phyloP scores from a whole-genome alignment of 2,329 filamentous ascomycete genomes.

The Alternaria viburni region DNA sequence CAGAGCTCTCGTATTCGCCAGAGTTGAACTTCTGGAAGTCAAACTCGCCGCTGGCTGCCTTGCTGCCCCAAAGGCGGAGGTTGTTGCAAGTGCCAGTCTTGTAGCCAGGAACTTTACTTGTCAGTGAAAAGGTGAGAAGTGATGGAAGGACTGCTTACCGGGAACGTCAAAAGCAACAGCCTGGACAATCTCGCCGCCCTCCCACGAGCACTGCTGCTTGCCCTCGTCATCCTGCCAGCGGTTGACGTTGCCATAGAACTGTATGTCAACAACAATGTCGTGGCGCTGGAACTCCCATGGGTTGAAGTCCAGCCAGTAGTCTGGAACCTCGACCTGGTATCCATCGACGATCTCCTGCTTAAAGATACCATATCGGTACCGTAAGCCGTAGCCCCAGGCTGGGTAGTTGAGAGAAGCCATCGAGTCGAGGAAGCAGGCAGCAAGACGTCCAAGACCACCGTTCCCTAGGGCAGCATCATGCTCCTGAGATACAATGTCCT shows the following conservation, averaged over 20 bases:
- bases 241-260: conserved; percentile 89
- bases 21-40: conserved; percentile 99
- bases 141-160: conserved; percentile 27
- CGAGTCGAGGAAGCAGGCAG: conserved; percentile 96
- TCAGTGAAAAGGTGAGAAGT: conserved; percentile 13
- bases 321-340: conserved; percentile 96
- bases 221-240: conserved; percentile 76
- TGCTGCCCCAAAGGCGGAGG: conserved; percentile 95
- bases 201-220: conserved; percentile 78
- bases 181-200: conserved; percentile 89
- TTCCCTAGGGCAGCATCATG: conserved; percentile 97
- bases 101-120: conserved; percentile 80
- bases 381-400: conserved; percentile 95
- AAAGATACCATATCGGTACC: conserved; percentile 95
- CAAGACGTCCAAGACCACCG: conserved; percentile 90
- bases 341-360: conserved; percentile 99
- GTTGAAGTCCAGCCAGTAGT: conserved; percentile 99
- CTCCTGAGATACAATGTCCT: conserved; percentile 93
- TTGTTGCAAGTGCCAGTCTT: conserved; percentile 93
- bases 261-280: conserved; percentile 93
- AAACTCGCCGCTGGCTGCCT: conserved; percentile 95
- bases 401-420: conserved; percentile 93
- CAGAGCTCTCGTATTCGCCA: conserved; percentile 96
- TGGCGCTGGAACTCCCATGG: conserved; percentile 98
- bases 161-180: conserved; percentile 91